A percentile compares a stretch with the other conserved stretches of the same genome.
Evolutionary conservation across 257 asterid genomes (phyloP).

Genomic region (Capsicum chinense): DNA sequence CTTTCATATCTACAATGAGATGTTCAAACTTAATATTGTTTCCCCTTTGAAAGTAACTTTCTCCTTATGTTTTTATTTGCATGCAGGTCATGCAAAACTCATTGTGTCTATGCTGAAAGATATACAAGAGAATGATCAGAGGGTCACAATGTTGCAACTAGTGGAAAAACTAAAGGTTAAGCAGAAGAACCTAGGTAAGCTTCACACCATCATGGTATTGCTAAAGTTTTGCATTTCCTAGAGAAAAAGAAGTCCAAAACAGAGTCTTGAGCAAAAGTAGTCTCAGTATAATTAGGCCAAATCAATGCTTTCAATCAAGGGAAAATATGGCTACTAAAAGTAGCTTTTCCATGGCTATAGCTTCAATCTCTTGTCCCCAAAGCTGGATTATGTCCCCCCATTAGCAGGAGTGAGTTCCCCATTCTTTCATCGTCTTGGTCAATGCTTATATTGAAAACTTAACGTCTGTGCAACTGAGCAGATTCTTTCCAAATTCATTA

Average conservation of each 20-base stretch:
- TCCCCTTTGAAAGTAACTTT: not conserved
- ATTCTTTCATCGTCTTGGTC: not conserved
- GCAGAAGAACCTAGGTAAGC: slow-evolving; percentile 72
- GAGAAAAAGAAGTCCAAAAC: not conserved
- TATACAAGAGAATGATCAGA: slow-evolving; percentile 76
- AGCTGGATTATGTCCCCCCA: slow-evolving; percentile 4
- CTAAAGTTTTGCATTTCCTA: slow-evolving; percentile 21
- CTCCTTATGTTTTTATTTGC: slow-evolving; percentile 30
- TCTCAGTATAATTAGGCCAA: not conserved
- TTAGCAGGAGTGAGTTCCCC: not conserved
- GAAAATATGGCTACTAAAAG: slow-evolving; percentile 22
- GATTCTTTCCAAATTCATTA: not conserved
- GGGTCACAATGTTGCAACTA: slow-evolving; percentile 81
- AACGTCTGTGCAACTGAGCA: not conserved
- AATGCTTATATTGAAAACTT: not conserved
- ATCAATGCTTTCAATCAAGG: not conserved
- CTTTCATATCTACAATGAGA: slow-evolving; percentile 18
- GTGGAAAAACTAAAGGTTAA: slow-evolving; percentile 80
- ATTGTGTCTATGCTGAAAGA: slow-evolving; percentile 71
- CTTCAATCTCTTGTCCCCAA: not conserved
- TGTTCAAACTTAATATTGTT: not conserved
- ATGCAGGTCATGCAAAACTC: slow-evolving; percentile 73
- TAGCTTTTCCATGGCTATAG: slow-evolving; percentile 25
- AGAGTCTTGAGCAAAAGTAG: not conserved
- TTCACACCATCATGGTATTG: slow-evolving; percentile 21